These are phyloP conservation scores for Chytridium lagenaria DNA, from an alignment of 371 early-diverging fungal species.

Conservation along the genomic window DNA sequence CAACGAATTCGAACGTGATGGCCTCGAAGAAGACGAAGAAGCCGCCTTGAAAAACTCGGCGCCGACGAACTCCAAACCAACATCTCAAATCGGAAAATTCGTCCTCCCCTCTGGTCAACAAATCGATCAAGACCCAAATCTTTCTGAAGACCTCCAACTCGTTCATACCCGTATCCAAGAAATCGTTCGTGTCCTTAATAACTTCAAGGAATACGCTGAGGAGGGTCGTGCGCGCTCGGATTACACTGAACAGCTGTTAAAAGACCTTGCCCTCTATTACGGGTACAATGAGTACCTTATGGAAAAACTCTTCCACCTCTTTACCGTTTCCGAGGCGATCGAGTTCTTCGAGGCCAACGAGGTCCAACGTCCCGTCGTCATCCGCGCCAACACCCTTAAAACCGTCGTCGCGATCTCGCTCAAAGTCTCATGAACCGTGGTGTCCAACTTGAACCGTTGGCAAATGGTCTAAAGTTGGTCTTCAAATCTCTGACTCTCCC, in stretches of 20 bases:
- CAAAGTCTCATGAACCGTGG: slow-evolving; percentile 95
- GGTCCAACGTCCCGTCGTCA: slow-evolving; percentile 95
- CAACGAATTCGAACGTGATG: slow-evolving; percentile 74
- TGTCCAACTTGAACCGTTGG: slow-evolving; percentile 98
- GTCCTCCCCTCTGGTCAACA: slow-evolving; percentile 75
- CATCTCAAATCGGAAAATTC: slow-evolving; percentile 74
- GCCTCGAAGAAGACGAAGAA: slow-evolving; percentile 70
- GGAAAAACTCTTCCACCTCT: slow-evolving; percentile 90
- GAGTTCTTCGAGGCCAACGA: slow-evolving; percentile 99
- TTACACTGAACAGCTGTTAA: slow-evolving; percentile 83
- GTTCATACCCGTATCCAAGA: slow-evolving; percentile 90
- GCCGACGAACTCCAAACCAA: slow-evolving; percentile 80
- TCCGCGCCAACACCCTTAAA: slow-evolving; percentile 97
- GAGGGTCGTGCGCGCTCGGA: slow-evolving; percentile 77
- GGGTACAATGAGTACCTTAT: slow-evolving; percentile 95
- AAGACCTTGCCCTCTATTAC: slow-evolving; percentile 90
- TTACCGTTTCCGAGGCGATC: slow-evolving; percentile 86
- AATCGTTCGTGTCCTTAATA: slow-evolving; percentile 81
- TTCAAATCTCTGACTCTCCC: slow-evolving; percentile 84
- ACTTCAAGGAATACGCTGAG: slow-evolving; percentile 85
- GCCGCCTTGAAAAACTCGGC: slow-evolving; percentile 68
- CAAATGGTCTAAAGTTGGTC: slow-evolving; percentile 82
- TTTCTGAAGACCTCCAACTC: slow-evolving; percentile 59
- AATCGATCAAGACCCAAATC: slow-evolving; percentile 61
- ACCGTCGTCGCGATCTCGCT: slow-evolving; percentile 95